These are phyloP conservation scores for Calvatia gigantea DNA, from an alignment of 768 basidiomycete genomes.

Conservation along the genomic window DNA sequence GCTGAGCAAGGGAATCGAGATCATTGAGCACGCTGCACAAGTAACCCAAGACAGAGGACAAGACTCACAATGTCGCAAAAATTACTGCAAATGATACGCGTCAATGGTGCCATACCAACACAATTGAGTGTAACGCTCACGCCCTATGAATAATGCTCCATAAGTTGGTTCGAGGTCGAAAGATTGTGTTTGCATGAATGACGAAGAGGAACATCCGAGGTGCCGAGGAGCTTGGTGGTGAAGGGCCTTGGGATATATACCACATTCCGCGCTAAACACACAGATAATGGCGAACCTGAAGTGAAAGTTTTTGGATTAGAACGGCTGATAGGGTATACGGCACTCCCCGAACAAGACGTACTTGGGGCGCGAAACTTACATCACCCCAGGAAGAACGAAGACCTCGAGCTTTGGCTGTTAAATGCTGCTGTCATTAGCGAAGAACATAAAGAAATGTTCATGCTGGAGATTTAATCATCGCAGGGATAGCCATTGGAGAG, in stretches of 20 bases:
- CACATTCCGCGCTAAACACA: not conserved
- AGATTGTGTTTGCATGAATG: not conserved
- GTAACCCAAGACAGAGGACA: not conserved
- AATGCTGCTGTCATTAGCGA: no score
- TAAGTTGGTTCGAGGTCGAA: conserved; percentile 14
- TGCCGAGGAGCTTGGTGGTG: no score
- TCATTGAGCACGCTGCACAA: not conserved
- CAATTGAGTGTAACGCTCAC: conserved; percentile 1
- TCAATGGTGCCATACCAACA: not conserved
- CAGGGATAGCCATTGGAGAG: no score
- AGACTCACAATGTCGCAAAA: conserved; percentile 6
- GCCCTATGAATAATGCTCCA: conserved; percentile 21
- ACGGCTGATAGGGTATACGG: no score
- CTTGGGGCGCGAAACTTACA: no score
- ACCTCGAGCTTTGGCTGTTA: no score
- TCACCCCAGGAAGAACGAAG: no score
- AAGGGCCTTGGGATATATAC: not conserved
- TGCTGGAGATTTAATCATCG: no score
- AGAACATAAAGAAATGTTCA: no score
- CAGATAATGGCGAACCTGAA: not conserved
- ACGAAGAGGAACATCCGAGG: not conserved
- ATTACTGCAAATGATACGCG: not conserved
- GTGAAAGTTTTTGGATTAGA: no score
- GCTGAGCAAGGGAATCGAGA: not conserved
- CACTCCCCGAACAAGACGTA: no score